Evolutionary conservation across 495 filamentous ascomycete species (phyloP).

Genomic region (Bathelium albidoporum): DNA sequence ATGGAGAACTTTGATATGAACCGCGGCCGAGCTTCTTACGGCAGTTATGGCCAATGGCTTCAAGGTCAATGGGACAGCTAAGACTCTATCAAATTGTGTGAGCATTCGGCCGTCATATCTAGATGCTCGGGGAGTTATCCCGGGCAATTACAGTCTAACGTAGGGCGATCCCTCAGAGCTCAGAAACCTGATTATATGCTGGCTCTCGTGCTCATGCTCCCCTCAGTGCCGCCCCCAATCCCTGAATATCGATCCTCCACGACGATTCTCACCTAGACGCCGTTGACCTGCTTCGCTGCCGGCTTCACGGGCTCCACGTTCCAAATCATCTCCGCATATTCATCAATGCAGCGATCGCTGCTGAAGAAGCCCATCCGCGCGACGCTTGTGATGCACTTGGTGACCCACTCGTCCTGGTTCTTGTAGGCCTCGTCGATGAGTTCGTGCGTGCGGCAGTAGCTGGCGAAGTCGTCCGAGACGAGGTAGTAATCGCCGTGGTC

Average conservation of each 20-base stretch:
- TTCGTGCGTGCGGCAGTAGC: conserved; percentile 79
- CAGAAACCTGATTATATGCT: too few species aligned
- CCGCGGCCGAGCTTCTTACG: too few species aligned
- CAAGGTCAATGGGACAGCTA: too few species aligned
- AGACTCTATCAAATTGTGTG: too few species aligned
- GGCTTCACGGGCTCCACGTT: conserved; percentile 69
- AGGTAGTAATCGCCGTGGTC: conserved; percentile 97
- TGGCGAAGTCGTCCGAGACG: conserved; percentile 91
- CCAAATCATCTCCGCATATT: conserved; percentile 97
- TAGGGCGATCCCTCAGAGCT: too few species aligned
- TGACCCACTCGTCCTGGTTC: conserved; percentile 84
- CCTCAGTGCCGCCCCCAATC: not conserved
- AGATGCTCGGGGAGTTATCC: too few species aligned
- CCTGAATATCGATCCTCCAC: too few species aligned
- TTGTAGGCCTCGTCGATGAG: conserved; percentile 84
- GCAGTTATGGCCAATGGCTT: too few species aligned
- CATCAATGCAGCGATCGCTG: conserved; percentile 90
- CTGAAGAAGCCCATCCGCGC: conserved; percentile 95
- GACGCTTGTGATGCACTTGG: conserved; percentile 78
- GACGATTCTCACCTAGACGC: not conserved
- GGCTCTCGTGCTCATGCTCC: not conserved
- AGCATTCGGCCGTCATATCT: too few species aligned
- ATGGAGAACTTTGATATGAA: too few species aligned
- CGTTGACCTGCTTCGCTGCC: not conserved
- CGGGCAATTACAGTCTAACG: too few species aligned